Evolutionary conservation across 768 basidiomycete genomes (phyloP).

Genomic region (Butyriboletus loyo): DNA sequence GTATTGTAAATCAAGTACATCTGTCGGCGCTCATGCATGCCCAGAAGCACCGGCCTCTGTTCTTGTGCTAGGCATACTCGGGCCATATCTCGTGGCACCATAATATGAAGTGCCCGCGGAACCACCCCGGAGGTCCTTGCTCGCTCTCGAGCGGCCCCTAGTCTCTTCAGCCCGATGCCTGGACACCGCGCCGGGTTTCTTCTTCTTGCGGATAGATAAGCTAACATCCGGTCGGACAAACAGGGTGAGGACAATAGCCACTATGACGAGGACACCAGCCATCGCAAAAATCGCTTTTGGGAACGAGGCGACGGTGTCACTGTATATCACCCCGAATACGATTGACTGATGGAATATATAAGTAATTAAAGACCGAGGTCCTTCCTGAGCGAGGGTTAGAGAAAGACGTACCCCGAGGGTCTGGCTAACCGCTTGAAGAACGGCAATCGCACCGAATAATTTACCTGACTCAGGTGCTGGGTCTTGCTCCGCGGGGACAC

Average conservation of each 20-base stretch:
- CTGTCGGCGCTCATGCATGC: background rate
- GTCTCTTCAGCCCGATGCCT: conserved; percentile 15
- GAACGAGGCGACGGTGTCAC: conserved; percentile 56
- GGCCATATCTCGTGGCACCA: conserved; percentile 9
- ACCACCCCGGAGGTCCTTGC: conserved; percentile 39
- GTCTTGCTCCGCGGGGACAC: conserved; percentile 11
- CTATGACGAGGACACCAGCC: conserved; percentile 52
- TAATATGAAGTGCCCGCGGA: conserved; percentile 25
- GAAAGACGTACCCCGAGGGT: conserved; percentile 41
- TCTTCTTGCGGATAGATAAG: conserved; percentile 18
- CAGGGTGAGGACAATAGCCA: conserved; percentile 46
- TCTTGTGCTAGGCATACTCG: conserved; percentile 4
- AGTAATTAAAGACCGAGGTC: conserved; percentile 10
- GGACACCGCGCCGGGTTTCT: background rate
- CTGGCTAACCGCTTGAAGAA: conserved; percentile 63
- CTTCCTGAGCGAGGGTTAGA: background rate
- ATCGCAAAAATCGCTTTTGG: conserved; percentile 68
- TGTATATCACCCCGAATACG: conserved; percentile 66
- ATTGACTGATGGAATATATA: conserved; percentile 47
- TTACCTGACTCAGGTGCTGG: conserved; percentile 46
- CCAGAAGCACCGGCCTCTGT: conserved; percentile 7
- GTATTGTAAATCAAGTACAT: background rate
- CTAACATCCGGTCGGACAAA: conserved; percentile 37
- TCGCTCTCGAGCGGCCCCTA: conserved; percentile 32
- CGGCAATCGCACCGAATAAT: conserved; percentile 69